Conservation (phyloP, 495 filamentous ascomycete species). For the Penicillium maclennaniae region DNA sequence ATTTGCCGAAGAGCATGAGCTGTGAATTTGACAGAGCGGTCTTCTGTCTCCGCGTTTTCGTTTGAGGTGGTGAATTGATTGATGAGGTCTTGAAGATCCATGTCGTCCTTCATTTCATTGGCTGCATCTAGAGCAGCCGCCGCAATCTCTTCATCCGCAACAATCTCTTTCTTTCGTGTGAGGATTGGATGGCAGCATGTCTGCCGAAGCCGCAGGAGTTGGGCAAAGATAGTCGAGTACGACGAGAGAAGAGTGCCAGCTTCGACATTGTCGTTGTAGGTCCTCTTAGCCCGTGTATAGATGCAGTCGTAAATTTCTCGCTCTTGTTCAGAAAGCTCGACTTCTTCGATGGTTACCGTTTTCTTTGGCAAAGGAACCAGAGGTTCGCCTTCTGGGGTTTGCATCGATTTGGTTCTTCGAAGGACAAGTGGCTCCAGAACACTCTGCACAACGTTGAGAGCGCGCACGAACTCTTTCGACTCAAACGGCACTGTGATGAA, state of each 20-base stretch:
- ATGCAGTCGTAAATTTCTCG: conserved; percentile 90
- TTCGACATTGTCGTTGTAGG: conserved; percentile 80
- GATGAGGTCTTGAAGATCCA: conserved; percentile 87
- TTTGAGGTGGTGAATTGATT: conserved; percentile 71
- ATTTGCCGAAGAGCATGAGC: conserved; percentile 87
- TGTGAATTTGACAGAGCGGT: conserved; percentile 58
- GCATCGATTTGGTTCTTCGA: conserved; percentile 95
- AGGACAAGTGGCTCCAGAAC: conserved; percentile 95
- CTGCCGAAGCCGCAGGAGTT: conserved; percentile 90
- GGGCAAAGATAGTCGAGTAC: conserved; percentile 93
- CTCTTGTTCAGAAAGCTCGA: conserved; percentile 79
- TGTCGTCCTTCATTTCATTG: conserved; percentile 85
- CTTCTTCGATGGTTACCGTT: conserved; percentile 73
- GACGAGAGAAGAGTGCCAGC: conserved; percentile 90
- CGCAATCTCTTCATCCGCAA: conserved; percentile 85
- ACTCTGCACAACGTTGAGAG: conserved; percentile 94
- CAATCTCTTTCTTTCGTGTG: conserved; percentile 76
- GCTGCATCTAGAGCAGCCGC: conserved; percentile 73
- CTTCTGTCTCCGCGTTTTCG: conserved; percentile 50
- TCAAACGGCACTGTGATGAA: conserved; percentile 98
- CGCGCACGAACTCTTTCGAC: conserved; percentile 85
- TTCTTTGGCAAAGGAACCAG: conserved; percentile 83
- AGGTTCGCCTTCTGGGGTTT: conserved; percentile 82
- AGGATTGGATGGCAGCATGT: conserved; percentile 91
- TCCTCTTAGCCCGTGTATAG: conserved; percentile 73